Percentiles rank a stretch among this genome's conserved stretches.
These are phyloP conservation scores for Clarireedia homoeocarpa DNA, from an alignment of 2,329 filamentous ascomycete genomes.

Conservation along the genomic window DNA sequence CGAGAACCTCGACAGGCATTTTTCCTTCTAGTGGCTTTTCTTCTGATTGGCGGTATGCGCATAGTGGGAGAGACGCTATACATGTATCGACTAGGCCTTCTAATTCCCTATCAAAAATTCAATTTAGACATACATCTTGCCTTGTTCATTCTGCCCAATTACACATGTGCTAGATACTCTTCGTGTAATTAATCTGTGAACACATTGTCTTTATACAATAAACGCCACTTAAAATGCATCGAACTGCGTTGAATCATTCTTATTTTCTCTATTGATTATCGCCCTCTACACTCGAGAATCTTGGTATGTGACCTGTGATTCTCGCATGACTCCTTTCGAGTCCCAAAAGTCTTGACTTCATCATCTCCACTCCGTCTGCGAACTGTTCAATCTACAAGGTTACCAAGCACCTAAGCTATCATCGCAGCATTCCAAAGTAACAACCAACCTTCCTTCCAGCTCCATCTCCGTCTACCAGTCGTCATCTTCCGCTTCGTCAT, in stretches of 20 bases:
- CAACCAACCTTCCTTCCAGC: not conserved
- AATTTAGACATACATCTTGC: not conserved
- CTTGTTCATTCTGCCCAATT: not conserved
- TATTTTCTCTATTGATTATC: no score
- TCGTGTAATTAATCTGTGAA: not conserved
- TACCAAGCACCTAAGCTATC: not conserved
- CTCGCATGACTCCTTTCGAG: no score
- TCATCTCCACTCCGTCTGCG: not conserved
- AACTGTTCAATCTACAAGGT: not conserved
- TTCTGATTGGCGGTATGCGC: conserved; percentile 23
- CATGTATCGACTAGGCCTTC: conserved; percentile 20
- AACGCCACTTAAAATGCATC: no score
- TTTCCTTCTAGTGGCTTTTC: conserved; percentile 22
- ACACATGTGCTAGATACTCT: not conserved
- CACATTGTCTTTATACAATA: no score
- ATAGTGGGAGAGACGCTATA: conserved; percentile 44
- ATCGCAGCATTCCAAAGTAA: not conserved
- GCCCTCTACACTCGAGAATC: not conserved
- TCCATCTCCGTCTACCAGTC: conserved; percentile 48
- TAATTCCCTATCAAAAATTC: conserved; percentile 8
- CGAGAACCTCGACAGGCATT: conserved; percentile 31
- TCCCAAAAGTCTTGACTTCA: not conserved
- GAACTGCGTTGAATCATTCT: no score
- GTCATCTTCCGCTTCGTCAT: conserved; percentile 71
- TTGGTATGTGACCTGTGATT: no score